A percentile compares a stretch with the other conserved stretches of the same genome.
Evolutionary conservation across 2,329 filamentous ascomycete genomes (phyloP).

Genomic region (Talaromyces sp.): DNA sequence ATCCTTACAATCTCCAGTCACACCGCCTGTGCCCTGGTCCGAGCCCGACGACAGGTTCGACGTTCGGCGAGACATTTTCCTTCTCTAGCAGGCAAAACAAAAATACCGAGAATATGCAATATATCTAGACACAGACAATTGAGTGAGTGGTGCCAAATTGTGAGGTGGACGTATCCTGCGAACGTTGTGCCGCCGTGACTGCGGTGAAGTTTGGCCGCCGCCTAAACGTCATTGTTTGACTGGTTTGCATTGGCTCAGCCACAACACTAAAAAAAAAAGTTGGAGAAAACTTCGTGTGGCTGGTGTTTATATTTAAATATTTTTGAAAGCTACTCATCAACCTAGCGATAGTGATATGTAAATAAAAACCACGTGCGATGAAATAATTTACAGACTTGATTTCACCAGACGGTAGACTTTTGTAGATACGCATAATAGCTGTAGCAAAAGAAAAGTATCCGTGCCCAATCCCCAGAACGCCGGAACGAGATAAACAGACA

Average conservation of each 20-base stretch:
- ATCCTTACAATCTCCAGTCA: slow-evolving; percentile 24
- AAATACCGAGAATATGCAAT: not conserved
- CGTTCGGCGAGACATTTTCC: slow-evolving; percentile 36
- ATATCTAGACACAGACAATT: not conserved
- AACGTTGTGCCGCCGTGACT: not conserved
- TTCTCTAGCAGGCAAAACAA: not conserved
- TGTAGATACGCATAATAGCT: slow-evolving; percentile 32
- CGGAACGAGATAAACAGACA: slow-evolving; percentile 33
- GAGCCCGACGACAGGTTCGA: slow-evolving; percentile 25
- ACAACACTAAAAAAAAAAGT: slow-evolving; percentile 9
- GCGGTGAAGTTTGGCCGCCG: not conserved
- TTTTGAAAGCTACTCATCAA: not conserved
- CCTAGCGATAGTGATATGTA: not conserved
- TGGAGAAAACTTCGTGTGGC: slow-evolving; percentile 4
- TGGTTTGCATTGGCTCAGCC: slow-evolving; percentile 10
- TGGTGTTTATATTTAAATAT: slow-evolving; percentile 2
- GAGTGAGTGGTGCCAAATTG: not conserved
- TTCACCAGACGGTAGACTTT: slow-evolving; percentile 27
- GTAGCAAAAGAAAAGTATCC: slow-evolving; percentile 34
- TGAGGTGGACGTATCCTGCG: not conserved
- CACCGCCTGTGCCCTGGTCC: slow-evolving; percentile 25
- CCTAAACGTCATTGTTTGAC: slow-evolving; percentile 32
- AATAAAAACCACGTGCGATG: not conserved
- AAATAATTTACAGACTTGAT: slow-evolving; percentile 18
- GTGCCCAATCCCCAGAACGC: slow-evolving; percentile 37